Percentiles rank a stretch among this genome's conserved stretches.
phyloP scores from a whole-genome alignment of 2,329 filamentous ascomycete genomes.

The Colletotrichum godetiae region DNA sequence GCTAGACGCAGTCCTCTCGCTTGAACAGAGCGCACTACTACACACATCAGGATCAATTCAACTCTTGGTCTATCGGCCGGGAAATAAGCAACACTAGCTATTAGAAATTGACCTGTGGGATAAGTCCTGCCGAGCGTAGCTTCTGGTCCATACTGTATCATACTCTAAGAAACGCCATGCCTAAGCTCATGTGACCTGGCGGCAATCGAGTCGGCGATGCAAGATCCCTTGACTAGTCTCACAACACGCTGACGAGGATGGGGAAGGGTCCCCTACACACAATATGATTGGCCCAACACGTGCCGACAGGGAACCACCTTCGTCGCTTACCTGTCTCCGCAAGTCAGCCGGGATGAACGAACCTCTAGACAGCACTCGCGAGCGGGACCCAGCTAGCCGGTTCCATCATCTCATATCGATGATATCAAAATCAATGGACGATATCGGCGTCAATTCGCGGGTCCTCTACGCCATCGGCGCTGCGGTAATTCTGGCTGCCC shows the following conservation, averaged over 20 bases:
- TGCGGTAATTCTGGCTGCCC: background rate
- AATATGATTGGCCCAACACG: background rate
- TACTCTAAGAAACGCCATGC: too few species aligned
- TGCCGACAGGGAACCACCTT: background rate
- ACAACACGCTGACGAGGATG: background rate
- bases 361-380: background rate
- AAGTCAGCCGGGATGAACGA: slow-evolving; percentile 1
- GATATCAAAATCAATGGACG: background rate
- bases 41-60: background rate
- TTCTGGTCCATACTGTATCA: background rate
- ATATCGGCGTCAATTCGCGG: background rate
- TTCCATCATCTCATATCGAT: background rate
- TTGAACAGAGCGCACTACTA: background rate
- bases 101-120: background rate
- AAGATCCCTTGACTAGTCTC: background rate
- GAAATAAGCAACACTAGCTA: background rate
- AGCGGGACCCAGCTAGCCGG: background rate
- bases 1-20: background rate
- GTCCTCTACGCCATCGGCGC: background rate
- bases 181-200: background rate
- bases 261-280: background rate
- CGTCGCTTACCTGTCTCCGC: background rate
- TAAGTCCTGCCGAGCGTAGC: background rate
- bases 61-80: background rate
- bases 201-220: background rate